Percentiles rank a stretch among this genome's conserved stretches.
phyloP scores from a whole-genome alignment of 257 asterid genomes.

The Penstemon newberryi region DNA sequence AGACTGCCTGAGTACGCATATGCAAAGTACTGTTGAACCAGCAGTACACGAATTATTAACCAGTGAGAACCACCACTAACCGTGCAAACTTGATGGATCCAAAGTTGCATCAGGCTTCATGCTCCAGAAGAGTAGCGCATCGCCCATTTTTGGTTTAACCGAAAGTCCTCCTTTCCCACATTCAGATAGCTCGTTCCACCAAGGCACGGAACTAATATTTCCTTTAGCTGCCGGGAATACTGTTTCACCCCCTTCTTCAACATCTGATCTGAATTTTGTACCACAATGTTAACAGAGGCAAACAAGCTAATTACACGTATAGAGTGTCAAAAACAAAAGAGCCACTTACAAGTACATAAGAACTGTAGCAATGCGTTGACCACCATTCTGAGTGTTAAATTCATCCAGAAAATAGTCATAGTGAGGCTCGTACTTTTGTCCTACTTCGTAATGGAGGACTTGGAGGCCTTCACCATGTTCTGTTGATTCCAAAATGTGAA shows the following conservation, averaged over 20 bases:
- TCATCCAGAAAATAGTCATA: conserved; percentile 90
- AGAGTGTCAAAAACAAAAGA: conserved; percentile 22
- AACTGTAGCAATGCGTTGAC: conserved; percentile 94
- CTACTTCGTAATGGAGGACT: conserved; percentile 93
- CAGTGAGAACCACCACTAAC: conserved; percentile 51
- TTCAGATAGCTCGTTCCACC: conserved; percentile 95
- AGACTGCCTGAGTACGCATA: conserved; percentile 10
- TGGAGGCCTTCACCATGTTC: conserved; percentile 98
- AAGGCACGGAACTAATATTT: conserved; percentile 76
- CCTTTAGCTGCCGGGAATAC: conserved; percentile 95
- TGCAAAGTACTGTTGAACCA: conserved; percentile 9
- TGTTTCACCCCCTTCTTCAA: conserved; percentile 99
- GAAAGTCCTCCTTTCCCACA: conserved; percentile 93
- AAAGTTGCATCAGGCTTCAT: conserved; percentile 87
- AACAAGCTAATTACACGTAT: background rate
- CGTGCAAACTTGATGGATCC: conserved; percentile 95
- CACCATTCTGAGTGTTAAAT: conserved; percentile 82
- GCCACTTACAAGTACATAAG: conserved; percentile 91
- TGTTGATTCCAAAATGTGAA: conserved; percentile 36
- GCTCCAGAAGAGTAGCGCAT: conserved; percentile 98
- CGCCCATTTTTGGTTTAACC: conserved; percentile 92
- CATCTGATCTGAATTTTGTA: conserved; percentile 74
- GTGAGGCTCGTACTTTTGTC: conserved; percentile 96
- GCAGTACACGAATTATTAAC: conserved; percentile 3
- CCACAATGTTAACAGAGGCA: conserved; percentile 23